Base-by-base conservation (phyloP, 495 filamentous ascomycete genomes). In the Aspergillus homomorphus region DNA sequence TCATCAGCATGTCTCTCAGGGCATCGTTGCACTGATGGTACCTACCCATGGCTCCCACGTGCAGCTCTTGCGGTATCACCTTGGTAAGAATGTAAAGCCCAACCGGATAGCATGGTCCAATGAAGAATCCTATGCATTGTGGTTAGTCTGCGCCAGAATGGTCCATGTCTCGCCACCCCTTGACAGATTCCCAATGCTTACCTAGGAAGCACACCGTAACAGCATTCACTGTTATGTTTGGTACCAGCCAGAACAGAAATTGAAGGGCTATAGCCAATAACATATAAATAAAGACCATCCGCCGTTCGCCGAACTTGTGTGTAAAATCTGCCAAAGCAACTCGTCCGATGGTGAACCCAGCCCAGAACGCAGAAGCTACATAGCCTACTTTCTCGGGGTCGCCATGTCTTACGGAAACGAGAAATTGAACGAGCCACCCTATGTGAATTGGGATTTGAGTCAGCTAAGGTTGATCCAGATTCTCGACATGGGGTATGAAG, bases 281-380 rank as follows among this genome's bases (percentile, higher is more conserved):
- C 48, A 69, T 71, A 56, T 82, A 84, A 4, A 78, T 5, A 16
- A 79, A 67, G 10, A 82, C 60, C 78, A 82, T 80, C 21, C 70
- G 66, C 49, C 71, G 64, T 56, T 84, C 80, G 8, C 82, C 82
- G 20, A 72, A 77, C n/a, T 75, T 67, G 58, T 82, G 76, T 7
- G 79, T 83, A 0, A 79, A 77, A 57, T 83, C 80, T 15, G 78
- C 76, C 0, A 85, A 72, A n/a, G 81, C 28, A 4, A 84, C 45
- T 12, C 81, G 63, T 0, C 80, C 80, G 1, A 82, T 59, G 3
- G 87, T 89, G 58, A 91, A 85, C 21, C 87, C 87, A 6, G 69
- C 83, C 88, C 88, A 90, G 69, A 89, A 91, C 4, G 84, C 86
- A 3, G 86, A 78, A 4, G 87, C 88, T 4, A 89, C 84, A 62